Percentiles rank a stretch among this genome's conserved stretches.
Conservation (phyloP, 2,329 filamentous ascomycete genomes). For the Aspergillus melleus region DNA sequence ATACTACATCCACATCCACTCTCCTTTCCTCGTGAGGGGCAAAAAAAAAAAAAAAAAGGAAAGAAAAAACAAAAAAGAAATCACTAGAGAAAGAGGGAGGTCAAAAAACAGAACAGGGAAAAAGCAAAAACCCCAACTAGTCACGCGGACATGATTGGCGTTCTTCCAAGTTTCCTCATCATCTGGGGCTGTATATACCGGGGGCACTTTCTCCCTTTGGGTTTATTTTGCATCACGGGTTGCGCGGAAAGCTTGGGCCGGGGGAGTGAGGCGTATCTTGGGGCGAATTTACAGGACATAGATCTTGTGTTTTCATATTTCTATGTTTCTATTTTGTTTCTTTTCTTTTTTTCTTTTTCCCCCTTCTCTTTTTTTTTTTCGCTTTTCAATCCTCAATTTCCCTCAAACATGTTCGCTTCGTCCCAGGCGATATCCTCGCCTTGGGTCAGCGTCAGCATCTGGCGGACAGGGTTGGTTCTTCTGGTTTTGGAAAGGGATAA, state of each 20-base stretch:
- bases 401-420: not conserved
- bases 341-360: not conserved
- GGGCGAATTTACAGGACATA: not conserved
- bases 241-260: not conserved
- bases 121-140: not conserved
- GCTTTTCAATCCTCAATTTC: not conserved
- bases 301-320: not conserved
- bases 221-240: not conserved
- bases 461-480: too few relatives aligned
- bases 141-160: not conserved
- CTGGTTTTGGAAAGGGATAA: not conserved
- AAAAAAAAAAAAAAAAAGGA: not conserved
- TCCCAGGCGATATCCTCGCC: too few relatives aligned
- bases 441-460: too few relatives aligned
- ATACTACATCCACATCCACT: not conserved
- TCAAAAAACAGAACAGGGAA: not conserved
- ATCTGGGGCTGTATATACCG: not conserved
- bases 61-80: not conserved
- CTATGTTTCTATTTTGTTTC: not conserved
- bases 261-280: not conserved
- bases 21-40: not conserved
- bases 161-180: not conserved
- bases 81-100: not conserved
- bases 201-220: not conserved
- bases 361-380: not conserved